Conservation (phyloP, 345 rosid species). For the Salix koriyanagi region DNA sequence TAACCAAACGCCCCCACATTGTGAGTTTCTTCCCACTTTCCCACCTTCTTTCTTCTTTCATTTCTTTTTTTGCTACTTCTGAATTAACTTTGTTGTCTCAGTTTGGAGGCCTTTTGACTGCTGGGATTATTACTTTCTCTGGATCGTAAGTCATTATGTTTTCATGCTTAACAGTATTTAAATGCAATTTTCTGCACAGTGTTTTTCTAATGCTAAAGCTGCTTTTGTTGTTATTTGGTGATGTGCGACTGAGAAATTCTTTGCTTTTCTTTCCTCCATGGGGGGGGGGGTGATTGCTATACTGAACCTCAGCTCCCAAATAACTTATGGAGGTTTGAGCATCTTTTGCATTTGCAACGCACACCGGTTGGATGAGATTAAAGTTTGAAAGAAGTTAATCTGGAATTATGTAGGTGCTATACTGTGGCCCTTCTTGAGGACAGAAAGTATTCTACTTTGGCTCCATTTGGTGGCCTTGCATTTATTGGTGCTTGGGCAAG, state of each 20-base stretch:
- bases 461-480: slow-evolving; percentile 90
- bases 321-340: not conserved
- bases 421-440: slow-evolving; percentile 78
- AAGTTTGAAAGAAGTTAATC: not conserved
- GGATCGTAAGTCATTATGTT: slow-evolving; percentile 69
- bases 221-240: no score
- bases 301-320: not conserved
- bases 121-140: slow-evolving; percentile 78
- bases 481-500: slow-evolving; percentile 83
- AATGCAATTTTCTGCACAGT: no score
- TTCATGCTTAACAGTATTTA: not conserved
- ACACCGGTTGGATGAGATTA: not conserved
- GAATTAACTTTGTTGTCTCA: slow-evolving; percentile 24
- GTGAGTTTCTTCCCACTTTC: slow-evolving; percentile 34
- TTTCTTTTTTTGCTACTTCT: not conserved
- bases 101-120: slow-evolving; percentile 89
- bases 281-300: not conserved
- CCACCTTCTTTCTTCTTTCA: not conserved
- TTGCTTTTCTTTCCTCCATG: no score
- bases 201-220: no score
- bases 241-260: no score
- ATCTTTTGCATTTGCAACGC: not conserved
- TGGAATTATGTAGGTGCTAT: slow-evolving; percentile 59
- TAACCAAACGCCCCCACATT: slow-evolving; percentile 57
- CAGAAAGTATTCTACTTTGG: slow-evolving; percentile 64